phyloP scores from a whole-genome alignment of 1,139 yeast species.

The Nakaseomyces bracarensis region DNA sequence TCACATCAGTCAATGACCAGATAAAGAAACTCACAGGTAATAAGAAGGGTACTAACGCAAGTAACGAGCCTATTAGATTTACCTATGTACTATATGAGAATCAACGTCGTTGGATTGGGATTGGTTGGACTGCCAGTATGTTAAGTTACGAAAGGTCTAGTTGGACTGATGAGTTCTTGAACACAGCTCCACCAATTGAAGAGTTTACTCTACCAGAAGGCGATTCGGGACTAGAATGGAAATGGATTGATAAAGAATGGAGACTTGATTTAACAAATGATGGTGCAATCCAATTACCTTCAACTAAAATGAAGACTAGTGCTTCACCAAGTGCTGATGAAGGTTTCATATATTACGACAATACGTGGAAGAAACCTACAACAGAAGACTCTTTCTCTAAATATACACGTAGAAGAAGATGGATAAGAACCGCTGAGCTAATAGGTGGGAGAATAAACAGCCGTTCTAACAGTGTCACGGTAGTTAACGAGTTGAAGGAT shows the following conservation, averaged over 20 bases:
- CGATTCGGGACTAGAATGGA: conserved; percentile 70
- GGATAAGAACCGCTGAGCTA: conserved; percentile 92
- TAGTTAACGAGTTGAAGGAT: conserved; percentile 3
- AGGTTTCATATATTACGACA: conserved; percentile 83
- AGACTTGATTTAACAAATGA: conserved; percentile 80
- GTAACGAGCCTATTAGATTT: conserved; percentile 60
- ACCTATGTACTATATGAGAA: conserved; percentile 92
- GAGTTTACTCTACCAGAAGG: conserved; percentile 71
- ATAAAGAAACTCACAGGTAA: conserved; percentile 18
- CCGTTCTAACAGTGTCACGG: conserved; percentile 3
- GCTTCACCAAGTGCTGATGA: conserved; percentile 75
- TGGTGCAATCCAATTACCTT: conserved; percentile 67
- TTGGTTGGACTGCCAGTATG: conserved; percentile 93
- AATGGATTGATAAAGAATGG: conserved; percentile 94
- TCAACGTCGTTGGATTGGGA: conserved; percentile 95
- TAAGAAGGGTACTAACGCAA: conserved; percentile 15
- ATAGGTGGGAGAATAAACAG: conserved; percentile 28
- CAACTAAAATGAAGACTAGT: conserved; percentile 58
- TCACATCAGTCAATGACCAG: conserved; percentile 27
- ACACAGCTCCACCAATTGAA: conserved; percentile 73
- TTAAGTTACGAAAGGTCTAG: conserved; percentile 88
- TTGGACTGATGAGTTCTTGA: conserved; percentile 94
- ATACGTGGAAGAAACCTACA: conserved; percentile 87
- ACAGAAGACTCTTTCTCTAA: conserved; percentile 84
- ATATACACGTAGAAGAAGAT: conserved; percentile 87